A percentile compares a stretch with the other conserved stretches of the same genome.
Conservation (phyloP, 495 filamentous ascomycete species). For the Margaritispora aquatica region DNA sequence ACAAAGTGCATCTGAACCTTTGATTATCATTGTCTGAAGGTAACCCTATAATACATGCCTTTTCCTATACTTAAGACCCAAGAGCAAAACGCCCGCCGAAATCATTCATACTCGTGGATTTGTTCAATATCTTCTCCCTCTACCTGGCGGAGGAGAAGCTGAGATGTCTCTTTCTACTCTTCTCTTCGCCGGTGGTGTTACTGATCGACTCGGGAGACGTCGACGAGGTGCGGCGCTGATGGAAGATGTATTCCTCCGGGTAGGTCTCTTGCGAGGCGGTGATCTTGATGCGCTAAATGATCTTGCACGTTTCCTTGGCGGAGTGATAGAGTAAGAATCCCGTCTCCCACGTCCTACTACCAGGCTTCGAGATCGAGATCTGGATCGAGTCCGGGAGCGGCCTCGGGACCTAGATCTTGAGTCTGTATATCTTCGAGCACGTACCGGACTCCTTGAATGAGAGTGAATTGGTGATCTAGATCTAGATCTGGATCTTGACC, state of each 20-base stretch:
- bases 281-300: slow-evolving; percentile 17
- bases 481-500: slow-evolving; percentile 29
- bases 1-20: background rate
- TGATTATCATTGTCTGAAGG: too few relatives aligned
- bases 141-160: slow-evolving; percentile 21
- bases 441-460: slow-evolving; percentile 27
- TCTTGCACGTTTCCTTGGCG: slow-evolving; percentile 22
- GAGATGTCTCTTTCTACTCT: slow-evolving; percentile 23
- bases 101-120: background rate
- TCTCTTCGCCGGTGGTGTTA: slow-evolving; percentile 21
- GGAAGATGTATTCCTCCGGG: slow-evolving; percentile 21
- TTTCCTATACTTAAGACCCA: background rate
- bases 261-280: slow-evolving; percentile 10
- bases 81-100: background rate
- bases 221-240: slow-evolving; percentile 15
- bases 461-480: slow-evolving; percentile 14
- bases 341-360: slow-evolving; percentile 11
- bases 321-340: slow-evolving; percentile 20
- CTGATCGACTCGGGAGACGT: slow-evolving; percentile 13
- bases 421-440: slow-evolving; percentile 13
- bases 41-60: background rate
- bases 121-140: slow-evolving; percentile 12
- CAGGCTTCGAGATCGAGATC: slow-evolving; percentile 31
- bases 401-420: slow-evolving; percentile 21
- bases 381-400: slow-evolving; percentile 21